These are phyloP conservation scores for Collybia sp. DNA, from an alignment of 768 basidiomycete species.

Conservation along the genomic window DNA sequence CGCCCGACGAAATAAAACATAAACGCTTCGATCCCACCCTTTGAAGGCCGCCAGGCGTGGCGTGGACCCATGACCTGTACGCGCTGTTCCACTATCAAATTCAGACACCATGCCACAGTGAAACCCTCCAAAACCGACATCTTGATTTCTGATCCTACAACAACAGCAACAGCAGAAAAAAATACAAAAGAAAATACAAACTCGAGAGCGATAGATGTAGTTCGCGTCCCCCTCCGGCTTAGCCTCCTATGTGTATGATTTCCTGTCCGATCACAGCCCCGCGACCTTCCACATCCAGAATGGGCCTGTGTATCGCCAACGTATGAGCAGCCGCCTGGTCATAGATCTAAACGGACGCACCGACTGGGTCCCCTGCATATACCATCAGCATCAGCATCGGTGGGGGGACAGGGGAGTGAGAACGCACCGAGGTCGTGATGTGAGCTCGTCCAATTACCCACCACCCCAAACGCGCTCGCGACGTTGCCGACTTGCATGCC, in stretches of 20 bases:
- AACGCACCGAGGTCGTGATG: conserved; percentile 48
- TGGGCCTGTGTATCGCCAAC: no score
- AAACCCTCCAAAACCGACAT: no score
- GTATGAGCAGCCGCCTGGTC: no score
- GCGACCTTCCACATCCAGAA: conserved; percentile 70
- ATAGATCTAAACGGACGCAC: conserved; percentile 40
- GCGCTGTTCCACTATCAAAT: no score
- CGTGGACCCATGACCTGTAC: no score
- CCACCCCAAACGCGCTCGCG: conserved; percentile 60
- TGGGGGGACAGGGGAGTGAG: neutral
- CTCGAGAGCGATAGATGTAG: neutral
- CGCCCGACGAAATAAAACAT: no score
- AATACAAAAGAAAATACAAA: neutral
- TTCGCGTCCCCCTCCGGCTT: neutral
- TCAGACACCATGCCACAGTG: no score
- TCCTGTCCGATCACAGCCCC: conserved; percentile 31
- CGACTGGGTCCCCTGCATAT: conserved; percentile 56
- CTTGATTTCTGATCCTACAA: neutral
- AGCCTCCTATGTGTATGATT: neutral
- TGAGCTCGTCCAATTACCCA: conserved; percentile 66
- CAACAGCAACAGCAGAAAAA: neutral
- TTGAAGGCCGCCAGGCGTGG: no score
- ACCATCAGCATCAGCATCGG: neutral
- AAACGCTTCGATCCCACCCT: no score
- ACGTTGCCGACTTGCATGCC: conserved; percentile 64